Evolutionary conservation across 1,284 basidiomycete species (phyloP).

Genomic region (Fomitopsis betulina): DNA sequence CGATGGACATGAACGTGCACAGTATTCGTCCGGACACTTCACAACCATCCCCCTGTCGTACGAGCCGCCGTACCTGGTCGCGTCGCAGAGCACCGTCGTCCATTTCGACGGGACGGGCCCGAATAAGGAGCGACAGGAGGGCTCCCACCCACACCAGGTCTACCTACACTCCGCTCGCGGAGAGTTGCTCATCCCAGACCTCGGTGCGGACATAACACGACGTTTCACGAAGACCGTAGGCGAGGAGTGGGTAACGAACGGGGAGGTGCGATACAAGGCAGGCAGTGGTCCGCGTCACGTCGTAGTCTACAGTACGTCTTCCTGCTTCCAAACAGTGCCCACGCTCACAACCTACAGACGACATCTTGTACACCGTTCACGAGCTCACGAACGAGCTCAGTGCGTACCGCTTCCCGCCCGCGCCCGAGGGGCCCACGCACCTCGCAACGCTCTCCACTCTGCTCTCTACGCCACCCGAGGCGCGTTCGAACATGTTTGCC

Average conservation of each 20-base stretch:
- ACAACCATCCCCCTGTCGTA: conserved; percentile 45
- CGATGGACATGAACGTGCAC: conserved; percentile 1
- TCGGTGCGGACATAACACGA: conserved; percentile 65
- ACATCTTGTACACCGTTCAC: conserved; percentile 56
- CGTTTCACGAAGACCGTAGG: conserved; percentile 39
- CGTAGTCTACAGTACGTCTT: conserved; percentile 51
- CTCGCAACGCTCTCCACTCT: conserved; percentile 43
- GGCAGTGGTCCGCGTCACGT: conserved; percentile 71
- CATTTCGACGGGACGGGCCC: conserved; percentile 48
- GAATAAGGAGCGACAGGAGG: conserved; percentile 54
- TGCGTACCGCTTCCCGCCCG: conserved; percentile 44
- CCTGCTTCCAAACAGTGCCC: not conserved
- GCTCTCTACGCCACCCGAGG: conserved; percentile 33
- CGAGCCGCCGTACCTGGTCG: conserved; percentile 38
- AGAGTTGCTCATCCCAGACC: conserved; percentile 66
- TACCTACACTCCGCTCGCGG: conserved; percentile 35
- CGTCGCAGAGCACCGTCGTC: conserved; percentile 11
- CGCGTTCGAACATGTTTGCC: conserved; percentile 25
- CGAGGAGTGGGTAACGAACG: conserved; percentile 43
- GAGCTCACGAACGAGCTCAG: conserved; percentile 57
- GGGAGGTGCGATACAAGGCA: conserved; percentile 38
- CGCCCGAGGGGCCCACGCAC: conserved; percentile 35
- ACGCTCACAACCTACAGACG: conserved; percentile 14
- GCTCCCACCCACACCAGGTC: conserved; percentile 68
- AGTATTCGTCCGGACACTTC: conserved; percentile 63